A percentile compares a stretch with the other conserved stretches of the same genome.
Conservation (phyloP, 495 filamentous ascomycete species). For the Cryomyces minteri region DNA sequence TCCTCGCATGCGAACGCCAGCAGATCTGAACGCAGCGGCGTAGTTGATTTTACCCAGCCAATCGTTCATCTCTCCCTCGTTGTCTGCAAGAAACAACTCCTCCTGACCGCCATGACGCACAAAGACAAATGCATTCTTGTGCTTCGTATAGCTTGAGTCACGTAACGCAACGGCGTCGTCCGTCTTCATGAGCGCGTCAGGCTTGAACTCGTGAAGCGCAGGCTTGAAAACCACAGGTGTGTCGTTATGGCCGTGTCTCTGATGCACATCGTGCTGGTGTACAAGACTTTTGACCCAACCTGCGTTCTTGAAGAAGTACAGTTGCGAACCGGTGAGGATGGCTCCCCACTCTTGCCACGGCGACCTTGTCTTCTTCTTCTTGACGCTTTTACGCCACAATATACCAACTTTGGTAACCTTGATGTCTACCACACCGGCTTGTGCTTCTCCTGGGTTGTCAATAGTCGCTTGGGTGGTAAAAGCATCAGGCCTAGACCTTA, state of each 20-base stretch:
- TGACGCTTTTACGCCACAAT: slow-evolving; percentile 86
- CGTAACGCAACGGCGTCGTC: slow-evolving; percentile 77
- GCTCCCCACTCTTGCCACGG: slow-evolving; percentile 99
- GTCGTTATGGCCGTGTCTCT: slow-evolving; percentile 44
- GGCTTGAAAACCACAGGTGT: slow-evolving; percentile 74
- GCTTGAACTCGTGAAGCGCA: slow-evolving; percentile 78
- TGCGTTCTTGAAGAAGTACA: slow-evolving; percentile 92
- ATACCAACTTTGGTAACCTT: slow-evolving; percentile 93
- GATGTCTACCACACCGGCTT: slow-evolving; percentile 90
- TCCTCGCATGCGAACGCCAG: slow-evolving; percentile 79
- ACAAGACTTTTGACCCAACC: slow-evolving; percentile 83
- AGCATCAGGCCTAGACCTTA: slow-evolving; percentile 79
- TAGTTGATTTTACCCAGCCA: slow-evolving; percentile 96
- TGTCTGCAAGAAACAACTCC: slow-evolving; percentile 79
- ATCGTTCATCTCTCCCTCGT: slow-evolving; percentile 83
- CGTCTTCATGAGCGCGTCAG: slow-evolving; percentile 80
- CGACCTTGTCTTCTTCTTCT: slow-evolving; percentile 84
- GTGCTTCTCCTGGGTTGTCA: slow-evolving; percentile 69
- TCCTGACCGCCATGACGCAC: slow-evolving; percentile 78
- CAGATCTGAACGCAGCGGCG: slow-evolving; percentile 79
- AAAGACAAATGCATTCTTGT: slow-evolving; percentile 89
- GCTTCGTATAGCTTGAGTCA: slow-evolving; percentile 78
- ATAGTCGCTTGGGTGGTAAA: slow-evolving; percentile 55
- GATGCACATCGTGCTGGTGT: slow-evolving; percentile 64
- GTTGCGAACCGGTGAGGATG: slow-evolving; percentile 79